Base-by-base conservation (phyloP, 805 yeast species). In the Lachancea cidri region DNA sequence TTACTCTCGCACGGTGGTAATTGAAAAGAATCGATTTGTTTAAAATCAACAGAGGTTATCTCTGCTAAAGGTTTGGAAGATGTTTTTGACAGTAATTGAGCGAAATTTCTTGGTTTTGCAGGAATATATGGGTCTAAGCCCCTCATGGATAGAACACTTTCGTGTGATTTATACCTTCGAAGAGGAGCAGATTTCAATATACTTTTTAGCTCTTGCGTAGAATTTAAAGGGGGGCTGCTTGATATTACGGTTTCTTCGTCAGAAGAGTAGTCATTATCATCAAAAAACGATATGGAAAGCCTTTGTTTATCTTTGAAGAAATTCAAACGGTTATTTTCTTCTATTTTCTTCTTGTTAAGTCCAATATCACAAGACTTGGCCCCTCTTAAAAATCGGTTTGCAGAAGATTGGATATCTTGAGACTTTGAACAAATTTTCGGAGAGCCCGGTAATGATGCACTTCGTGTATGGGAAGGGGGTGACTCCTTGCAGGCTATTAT, bases 261-360 rank as follows among this genome's bases (percentile, higher is more conserved):
- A 3, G 55, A 51, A 17, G 38, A 41, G 18, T 45, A 44, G 9
- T 50, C 44, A 19, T 38, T 38, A 29, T 57, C 60, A 24, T 58
- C 61, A 24, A 58, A 54, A 17, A 61, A 42, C 2, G 63, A 54
- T 5, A 60, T 50, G 1, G 67, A 62, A n/a, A 62, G 41, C 22
- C 67, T 52, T 31, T 62, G 62, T 18, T 55, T 57, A n/a, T 55
- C 54, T 36, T 57, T 58, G 41, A 62, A 61, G 20, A 57, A 46
- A 44, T 25, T 50, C 41, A 24, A 46, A 36, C 27, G 24, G 18
- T 30, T 38, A 13, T 41, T 32, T 11, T 32, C 38, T 13, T 32
- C 32, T 9, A 17, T 25, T 24, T 31, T 39, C 39, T 22, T 35
- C 25, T 29, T 44, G 35, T 52, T 58, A 37, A 60, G 44, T 4